Percentiles rank a stretch among this genome's conserved stretches.
These are phyloP conservation scores for Globisporangium takayamanum DNA, from an alignment of 352 stramenopile species.

Conservation along the genomic window DNA sequence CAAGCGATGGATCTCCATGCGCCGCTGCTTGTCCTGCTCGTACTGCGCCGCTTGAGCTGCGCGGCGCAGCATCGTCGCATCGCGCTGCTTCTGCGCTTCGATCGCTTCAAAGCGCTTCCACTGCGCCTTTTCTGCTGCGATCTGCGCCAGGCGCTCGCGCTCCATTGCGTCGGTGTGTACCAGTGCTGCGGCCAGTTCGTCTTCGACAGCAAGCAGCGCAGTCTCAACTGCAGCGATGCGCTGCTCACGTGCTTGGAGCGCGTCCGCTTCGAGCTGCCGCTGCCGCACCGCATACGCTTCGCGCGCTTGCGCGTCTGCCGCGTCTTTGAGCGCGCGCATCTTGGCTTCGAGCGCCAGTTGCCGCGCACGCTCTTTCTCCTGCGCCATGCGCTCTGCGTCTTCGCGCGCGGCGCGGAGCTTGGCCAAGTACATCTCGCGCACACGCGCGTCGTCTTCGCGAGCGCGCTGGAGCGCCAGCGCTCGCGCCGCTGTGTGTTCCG, in stretches of 20 bases:
- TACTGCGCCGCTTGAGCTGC: slow-evolving; percentile 56
- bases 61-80: slow-evolving; percentile 38
- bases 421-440: slow-evolving; percentile 46
- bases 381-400: slow-evolving; percentile 31
- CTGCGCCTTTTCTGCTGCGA: slow-evolving; percentile 49
- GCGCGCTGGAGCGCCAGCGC: slow-evolving; percentile 25
- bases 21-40: slow-evolving; percentile 50
- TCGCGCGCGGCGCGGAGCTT: slow-evolving; percentile 37
- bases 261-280: slow-evolving; percentile 31
- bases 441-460: slow-evolving; percentile 36
- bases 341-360: slow-evolving; percentile 38
- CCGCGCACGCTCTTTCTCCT: slow-evolving; percentile 35
- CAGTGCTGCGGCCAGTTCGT: slow-evolving; percentile 27
- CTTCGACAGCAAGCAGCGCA: slow-evolving; percentile 43
- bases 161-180: slow-evolving; percentile 34
- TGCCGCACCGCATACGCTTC: slow-evolving; percentile 40
- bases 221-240: slow-evolving; percentile 28
- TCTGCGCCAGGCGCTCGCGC: slow-evolving; percentile 33
- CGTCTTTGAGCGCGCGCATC: slow-evolving; percentile 61
- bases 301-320: slow-evolving; percentile 43
- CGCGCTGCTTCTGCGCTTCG: slow-evolving; percentile 40
- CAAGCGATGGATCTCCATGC: slow-evolving; percentile 60
- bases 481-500: slow-evolving; percentile 24
- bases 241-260: slow-evolving; percentile 27
- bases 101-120: slow-evolving; percentile 51